phyloP scores from a whole-genome alignment of 2,329 filamentous ascomycete species.

The Nemania sp. region DNA sequence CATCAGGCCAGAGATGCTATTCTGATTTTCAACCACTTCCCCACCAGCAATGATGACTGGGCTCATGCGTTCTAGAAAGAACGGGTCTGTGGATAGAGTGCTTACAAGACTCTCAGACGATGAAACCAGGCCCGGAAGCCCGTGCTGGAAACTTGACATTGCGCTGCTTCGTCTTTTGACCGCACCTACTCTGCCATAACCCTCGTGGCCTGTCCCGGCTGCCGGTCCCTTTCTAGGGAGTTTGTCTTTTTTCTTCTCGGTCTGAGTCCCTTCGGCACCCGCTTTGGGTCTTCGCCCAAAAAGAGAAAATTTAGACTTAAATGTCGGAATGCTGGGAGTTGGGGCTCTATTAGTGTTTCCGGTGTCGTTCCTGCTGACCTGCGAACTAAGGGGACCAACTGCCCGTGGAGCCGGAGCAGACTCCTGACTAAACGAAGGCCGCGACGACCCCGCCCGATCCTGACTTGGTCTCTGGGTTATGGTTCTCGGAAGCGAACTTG shows the following conservation, averaged over 20 bases:
- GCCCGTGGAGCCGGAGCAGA: conserved; percentile 41
- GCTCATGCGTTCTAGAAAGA: conserved; percentile 65
- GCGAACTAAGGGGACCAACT: conserved; percentile 20
- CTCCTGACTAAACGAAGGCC: conserved; percentile 43
- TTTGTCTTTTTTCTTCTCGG: conserved; percentile 61
- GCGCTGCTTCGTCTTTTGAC: conserved; percentile 67
- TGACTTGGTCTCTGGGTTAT: conserved; percentile 42
- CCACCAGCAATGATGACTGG: conserved; percentile 70
- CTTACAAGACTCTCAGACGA: conserved; percentile 58
- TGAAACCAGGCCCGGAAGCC: conserved; percentile 48
- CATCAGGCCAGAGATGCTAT: conserved; percentile 54
- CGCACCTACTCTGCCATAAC: conserved; percentile 70
- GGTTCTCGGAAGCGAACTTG: conserved; percentile 43
- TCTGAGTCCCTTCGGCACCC: conserved; percentile 51
- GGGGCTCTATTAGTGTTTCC: conserved; percentile 49
- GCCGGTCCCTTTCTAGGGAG: conserved; percentile 73
- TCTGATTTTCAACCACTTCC: conserved; percentile 64
- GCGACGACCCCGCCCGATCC: conserved; percentile 39
- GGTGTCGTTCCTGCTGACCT: conserved; percentile 36
- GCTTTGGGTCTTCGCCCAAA: conserved; percentile 76
- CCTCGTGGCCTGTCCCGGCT: conserved; percentile 94
- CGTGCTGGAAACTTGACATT: conserved; percentile 52
- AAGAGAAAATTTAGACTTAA: conserved; percentile 72
- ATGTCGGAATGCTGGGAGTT: conserved; percentile 61
- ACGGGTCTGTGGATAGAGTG: conserved; percentile 55